Evolutionary conservation across 2,329 filamentous ascomycete genomes (phyloP).

Genomic region (Calonectria pteridis): DNA sequence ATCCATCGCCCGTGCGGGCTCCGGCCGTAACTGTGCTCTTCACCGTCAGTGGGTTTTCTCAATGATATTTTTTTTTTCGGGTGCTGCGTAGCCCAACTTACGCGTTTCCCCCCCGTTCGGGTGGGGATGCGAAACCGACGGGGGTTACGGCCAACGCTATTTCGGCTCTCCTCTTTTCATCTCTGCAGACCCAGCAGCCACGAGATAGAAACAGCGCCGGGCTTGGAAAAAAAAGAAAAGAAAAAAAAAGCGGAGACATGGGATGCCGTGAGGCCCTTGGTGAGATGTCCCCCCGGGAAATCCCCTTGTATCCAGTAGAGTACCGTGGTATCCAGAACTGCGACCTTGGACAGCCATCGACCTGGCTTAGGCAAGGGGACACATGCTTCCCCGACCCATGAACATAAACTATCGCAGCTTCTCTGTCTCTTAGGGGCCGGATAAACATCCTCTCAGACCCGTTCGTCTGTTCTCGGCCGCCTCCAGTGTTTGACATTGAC

Average conservation of each 20-base stretch:
- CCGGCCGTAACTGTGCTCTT: background rate
- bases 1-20: conserved; percentile 6
- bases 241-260: conserved; percentile 1
- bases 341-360: background rate
- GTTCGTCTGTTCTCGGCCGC: background rate
- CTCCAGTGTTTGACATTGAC: conserved; percentile 26
- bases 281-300: background rate
- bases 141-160: conserved; percentile 5
- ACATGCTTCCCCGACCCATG: background rate
- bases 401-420: background rate
- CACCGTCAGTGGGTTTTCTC: conserved; percentile 12
- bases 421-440: background rate
- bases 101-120: conserved; percentile 1
- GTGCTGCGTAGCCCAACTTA: conserved; percentile 8
- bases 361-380: background rate
- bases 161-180: conserved; percentile 29
- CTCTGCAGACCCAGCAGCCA: conserved; percentile 15
- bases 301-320: background rate
- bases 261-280: background rate
- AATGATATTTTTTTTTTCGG: background rate
- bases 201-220: background rate
- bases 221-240: background rate
- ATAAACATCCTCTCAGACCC: conserved; percentile 21
- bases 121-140: conserved; percentile 7
- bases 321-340: background rate